Conservation (phyloP, 2,329 filamentous ascomycete genomes). For the Alternaria dauci region DNA sequence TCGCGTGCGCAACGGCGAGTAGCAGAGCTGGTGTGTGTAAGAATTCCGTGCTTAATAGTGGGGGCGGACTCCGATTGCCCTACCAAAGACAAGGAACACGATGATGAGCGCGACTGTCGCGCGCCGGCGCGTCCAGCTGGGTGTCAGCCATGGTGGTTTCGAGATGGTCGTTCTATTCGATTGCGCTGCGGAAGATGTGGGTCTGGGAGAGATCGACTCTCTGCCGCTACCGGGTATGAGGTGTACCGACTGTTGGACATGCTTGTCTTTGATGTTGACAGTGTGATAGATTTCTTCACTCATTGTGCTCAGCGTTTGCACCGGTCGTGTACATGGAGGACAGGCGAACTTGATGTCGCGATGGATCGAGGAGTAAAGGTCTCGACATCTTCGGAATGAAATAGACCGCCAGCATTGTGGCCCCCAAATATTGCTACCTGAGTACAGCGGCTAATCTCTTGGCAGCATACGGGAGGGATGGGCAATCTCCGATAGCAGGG, state of each 20-base stretch:
- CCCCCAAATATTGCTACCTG: background rate
- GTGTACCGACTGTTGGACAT: background rate
- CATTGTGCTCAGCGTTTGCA: background rate
- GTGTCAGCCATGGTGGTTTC: background rate
- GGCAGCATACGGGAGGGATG: background rate
- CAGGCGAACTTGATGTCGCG: background rate
- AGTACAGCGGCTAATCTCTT: background rate
- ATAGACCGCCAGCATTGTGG: background rate
- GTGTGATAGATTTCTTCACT: background rate
- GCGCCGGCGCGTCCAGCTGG: background rate
- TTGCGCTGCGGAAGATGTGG: background rate
- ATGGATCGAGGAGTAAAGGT: no score
- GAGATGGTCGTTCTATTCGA: background rate
- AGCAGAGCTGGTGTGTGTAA: background rate
- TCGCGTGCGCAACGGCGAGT: background rate
- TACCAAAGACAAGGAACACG: background rate
- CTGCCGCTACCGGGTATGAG: background rate
- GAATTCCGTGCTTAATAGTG: background rate
- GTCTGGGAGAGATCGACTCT: background rate
- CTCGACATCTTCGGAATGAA: no score
- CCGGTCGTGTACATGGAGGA: background rate
- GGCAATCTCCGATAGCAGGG: no score
- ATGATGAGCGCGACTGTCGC: background rate
- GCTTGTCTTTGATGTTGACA: background rate
- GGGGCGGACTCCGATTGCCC: background rate